Evolutionary conservation across 805 yeast genomes (phyloP).

Genomic region (Cyberlindnera amylophila): DNA sequence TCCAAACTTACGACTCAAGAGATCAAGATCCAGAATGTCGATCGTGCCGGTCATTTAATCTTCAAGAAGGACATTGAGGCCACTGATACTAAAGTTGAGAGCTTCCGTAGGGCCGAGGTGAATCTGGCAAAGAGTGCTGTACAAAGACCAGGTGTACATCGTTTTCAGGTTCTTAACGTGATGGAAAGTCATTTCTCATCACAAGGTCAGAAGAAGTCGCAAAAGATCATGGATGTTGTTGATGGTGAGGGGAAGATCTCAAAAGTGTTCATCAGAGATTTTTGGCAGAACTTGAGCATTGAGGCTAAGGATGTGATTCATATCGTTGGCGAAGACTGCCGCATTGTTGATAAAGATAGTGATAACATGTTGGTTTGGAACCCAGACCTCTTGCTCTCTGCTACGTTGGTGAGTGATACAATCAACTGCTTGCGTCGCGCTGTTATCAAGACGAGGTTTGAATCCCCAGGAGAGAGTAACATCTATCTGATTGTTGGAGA

Average conservation of each 20-base stretch:
- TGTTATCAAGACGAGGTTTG: slow-evolving; percentile 52
- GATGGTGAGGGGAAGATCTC: slow-evolving; percentile 32
- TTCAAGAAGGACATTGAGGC: slow-evolving; percentile 26
- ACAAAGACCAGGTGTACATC: slow-evolving; percentile 41
- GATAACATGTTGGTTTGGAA: slow-evolving; percentile 69
- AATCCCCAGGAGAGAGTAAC: slow-evolving; percentile 60
- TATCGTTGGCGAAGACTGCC: slow-evolving; percentile 41
- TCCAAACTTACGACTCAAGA: slow-evolving; percentile 22
- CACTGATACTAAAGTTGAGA: slow-evolving; percentile 15
- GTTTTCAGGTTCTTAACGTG: slow-evolving; percentile 43
- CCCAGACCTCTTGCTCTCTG: slow-evolving; percentile 79
- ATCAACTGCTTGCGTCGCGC: slow-evolving; percentile 70
- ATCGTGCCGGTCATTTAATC: slow-evolving; percentile 19
- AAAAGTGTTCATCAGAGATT: slow-evolving; percentile 56
- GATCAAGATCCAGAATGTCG: slow-evolving; percentile 17
- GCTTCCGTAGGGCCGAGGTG: slow-evolving; percentile 10
- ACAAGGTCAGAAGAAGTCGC: slow-evolving; percentile 34
- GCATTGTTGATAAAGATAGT: slow-evolving; percentile 48
- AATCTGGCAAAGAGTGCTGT: slow-evolving; percentile 41
- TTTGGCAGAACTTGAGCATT: slow-evolving; percentile 51
- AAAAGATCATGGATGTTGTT: slow-evolving; percentile 51
- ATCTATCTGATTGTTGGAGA: slow-evolving; percentile 75
- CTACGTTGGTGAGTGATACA: slow-evolving; percentile 78
- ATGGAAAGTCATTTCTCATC: slow-evolving; percentile 31
- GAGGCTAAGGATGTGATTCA: slow-evolving; percentile 56